phyloP scores from a whole-genome alignment of 495 filamentous ascomycete species.

The Penicillium malachiteum region DNA sequence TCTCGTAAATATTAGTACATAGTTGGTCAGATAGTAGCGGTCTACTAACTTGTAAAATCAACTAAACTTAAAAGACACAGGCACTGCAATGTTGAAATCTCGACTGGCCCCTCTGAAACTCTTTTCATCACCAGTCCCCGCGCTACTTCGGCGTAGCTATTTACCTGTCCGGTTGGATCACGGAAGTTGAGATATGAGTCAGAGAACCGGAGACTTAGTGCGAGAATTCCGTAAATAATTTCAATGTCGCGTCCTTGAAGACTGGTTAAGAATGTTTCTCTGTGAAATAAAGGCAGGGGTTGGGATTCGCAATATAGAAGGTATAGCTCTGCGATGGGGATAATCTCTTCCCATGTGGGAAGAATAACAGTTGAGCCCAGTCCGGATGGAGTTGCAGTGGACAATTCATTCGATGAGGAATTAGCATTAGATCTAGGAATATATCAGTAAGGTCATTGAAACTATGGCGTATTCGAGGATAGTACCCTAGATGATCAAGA shows the following conservation, averaged over 20 bases:
- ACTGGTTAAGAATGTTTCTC: constrained; percentile 34
- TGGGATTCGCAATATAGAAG: constrained; percentile 47
- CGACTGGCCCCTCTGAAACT: constrained; percentile 44
- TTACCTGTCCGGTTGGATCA: constrained; percentile 19
- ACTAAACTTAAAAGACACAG: constrained; percentile 47
- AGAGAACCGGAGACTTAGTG: constrained; percentile 38
- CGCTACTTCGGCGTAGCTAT: constrained; percentile 44
- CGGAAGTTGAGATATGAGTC: constrained; percentile 14
- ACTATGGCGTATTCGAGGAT: neutral
- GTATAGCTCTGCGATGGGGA: constrained; percentile 39
- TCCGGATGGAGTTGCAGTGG: neutral
- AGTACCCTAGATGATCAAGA: constrained; percentile 32
- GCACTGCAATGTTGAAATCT: constrained; percentile 48
- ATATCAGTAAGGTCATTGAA: neutral
- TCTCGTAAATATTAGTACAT: constrained; percentile 25
- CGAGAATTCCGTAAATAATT: constrained; percentile 42
- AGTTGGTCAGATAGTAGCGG: neutral
- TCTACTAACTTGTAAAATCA: constrained; percentile 43
- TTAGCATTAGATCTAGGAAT: constrained; percentile 7
- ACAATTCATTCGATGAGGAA: constrained; percentile 1
- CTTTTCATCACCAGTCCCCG: constrained; percentile 41
- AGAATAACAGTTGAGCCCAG: constrained; percentile 17
- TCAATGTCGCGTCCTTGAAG: constrained; percentile 38
- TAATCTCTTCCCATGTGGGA: constrained; percentile 43
- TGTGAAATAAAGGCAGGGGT: constrained; percentile 45